phyloP scores from a whole-genome alignment of 2,329 filamentous ascomycete genomes.

The Trichoderma asperellum region DNA sequence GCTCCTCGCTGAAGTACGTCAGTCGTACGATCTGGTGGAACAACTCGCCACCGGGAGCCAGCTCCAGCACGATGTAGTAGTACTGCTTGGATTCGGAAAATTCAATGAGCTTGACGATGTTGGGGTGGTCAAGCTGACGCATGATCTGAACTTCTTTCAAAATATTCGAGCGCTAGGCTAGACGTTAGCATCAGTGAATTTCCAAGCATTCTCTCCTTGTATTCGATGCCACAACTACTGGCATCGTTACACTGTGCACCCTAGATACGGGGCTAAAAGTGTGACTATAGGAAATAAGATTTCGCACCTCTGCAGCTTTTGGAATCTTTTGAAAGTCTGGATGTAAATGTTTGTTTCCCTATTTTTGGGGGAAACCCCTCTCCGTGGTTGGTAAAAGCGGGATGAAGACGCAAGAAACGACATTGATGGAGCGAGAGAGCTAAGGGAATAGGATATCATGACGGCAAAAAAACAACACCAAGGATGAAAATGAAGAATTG shows the following conservation, averaged over 20 bases:
- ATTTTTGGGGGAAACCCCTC: constrained; percentile 50
- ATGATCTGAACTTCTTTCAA: constrained; percentile 99
- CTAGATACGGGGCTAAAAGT: constrained; percentile 34
- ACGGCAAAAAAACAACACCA: constrained; percentile 29
- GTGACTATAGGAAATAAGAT: constrained; percentile 44
- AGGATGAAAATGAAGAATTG: constrained; percentile 34
- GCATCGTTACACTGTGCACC: neutral
- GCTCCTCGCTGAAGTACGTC: constrained; percentile 96
- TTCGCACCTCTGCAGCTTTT: constrained; percentile 95
- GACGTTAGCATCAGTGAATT: constrained; percentile 37
- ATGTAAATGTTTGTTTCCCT: constrained; percentile 92
- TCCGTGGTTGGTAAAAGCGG: constrained; percentile 58
- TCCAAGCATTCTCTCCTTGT: constrained; percentile 27
- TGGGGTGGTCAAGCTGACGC: constrained; percentile 94
- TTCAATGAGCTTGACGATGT: constrained; percentile 90
- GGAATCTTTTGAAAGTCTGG: constrained; percentile 94
- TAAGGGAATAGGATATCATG: constrained; percentile 30
- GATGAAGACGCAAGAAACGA: constrained; percentile 33
- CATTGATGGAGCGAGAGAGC: constrained; percentile 23
- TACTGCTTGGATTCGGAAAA: constrained; percentile 94
- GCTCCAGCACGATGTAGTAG: constrained; percentile 95
- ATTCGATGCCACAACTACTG: constrained; percentile 17
- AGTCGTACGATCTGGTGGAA: constrained; percentile 98
- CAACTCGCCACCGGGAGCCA: constrained; percentile 92
- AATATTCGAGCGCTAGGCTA: constrained; percentile 86